These are phyloP conservation scores for Entamoeba moshkovskii DNA, from an alignment of 208 protist species.

Conservation along the genomic window DNA sequence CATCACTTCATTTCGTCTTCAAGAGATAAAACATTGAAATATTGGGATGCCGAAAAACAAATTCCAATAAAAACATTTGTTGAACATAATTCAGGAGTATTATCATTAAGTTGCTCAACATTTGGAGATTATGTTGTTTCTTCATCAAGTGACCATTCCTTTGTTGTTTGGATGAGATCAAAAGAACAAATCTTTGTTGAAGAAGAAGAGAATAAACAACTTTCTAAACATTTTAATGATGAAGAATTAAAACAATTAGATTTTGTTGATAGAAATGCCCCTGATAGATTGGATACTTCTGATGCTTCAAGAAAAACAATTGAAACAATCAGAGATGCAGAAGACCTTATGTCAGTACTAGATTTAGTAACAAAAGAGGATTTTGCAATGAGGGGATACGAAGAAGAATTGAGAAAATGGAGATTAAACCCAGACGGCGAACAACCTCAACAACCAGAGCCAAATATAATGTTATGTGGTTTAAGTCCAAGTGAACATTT, in stretches of 20 bases:
- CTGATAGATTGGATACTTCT: neutral
- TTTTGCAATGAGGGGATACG: neutral
- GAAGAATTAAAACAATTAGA: constrained; percentile 19
- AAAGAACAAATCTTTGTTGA: constrained; percentile 60
- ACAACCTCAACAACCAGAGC: neutral
- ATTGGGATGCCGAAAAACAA: constrained; percentile 91
- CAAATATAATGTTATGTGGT: neutral
- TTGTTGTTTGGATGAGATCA: constrained; percentile 55
- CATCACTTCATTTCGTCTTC: constrained; percentile 84
- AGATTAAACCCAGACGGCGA: neutral
- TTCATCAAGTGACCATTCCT: constrained; percentile 46
- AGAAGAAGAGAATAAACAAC: constrained; percentile 52
- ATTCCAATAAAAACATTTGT: constrained; percentile 59
- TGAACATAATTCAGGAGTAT: constrained; percentile 53
- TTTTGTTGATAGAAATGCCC: neutral
- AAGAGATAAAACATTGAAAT: constrained; percentile 64
- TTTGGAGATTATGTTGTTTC: constrained; percentile 33
- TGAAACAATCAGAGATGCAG: neutral
- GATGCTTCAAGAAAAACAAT: neutral
- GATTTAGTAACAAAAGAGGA: neutral
- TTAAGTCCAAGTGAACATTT: neutral
- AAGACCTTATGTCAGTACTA: neutral
- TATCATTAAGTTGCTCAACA: constrained; percentile 37
- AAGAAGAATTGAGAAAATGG: neutral
- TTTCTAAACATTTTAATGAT: constrained; percentile 50